Evolutionary conservation across 352 stramenopile genomes (phyloP), one percentile per base, ranked within the genome.

Genomic region (Salisapilia sapeloensis): DNA sequence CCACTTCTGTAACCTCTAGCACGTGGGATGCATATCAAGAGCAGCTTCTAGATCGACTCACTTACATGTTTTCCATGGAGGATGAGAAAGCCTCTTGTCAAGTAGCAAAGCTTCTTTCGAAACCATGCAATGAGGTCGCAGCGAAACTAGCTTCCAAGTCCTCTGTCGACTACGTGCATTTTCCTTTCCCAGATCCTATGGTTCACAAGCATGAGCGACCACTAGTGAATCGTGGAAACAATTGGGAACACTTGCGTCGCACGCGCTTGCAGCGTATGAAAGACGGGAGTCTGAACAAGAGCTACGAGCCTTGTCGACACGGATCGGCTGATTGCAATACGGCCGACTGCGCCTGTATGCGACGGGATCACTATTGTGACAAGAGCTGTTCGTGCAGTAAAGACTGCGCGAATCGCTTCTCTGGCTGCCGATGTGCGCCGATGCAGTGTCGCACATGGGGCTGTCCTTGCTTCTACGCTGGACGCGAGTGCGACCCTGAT

Each of bases 231-330:
- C 46, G 57, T 7, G 66, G 63, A 24, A 85, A 82, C 48, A 75
- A 41, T 35, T 50, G 59, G 14, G 67, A 84, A 19, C 71, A 87
- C 35, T 36, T 87, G 21, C 48, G 54, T 8, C 63, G 66, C 13
- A 87, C 71, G 24, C 67, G 71, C 2, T 47, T 57, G 26, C 71
- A 87, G 46, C 71, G 71, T 20, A 82, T 87, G 65, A 81, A 79
- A 40, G 71, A 87, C 47, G 56, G 62, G 12, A 67, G 67, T 25
- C 56, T 67, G 6, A 84, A 83, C 44, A 67, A 82, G 39, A 63
- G 79, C 37, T 87, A 59, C 41, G 35, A 63, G 23, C 67, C 71
- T 8, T 87, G 71, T 40, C 52, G 74, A 22, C 71, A 86, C 45
- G 41, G 46, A 3, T 53, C 58, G 4, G 36, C 29, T 0, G 60